Percentiles rank a stretch among this genome's conserved stretches.
Conservation (phyloP, 805 yeast species). For the Spathaspora boniae region DNA sequence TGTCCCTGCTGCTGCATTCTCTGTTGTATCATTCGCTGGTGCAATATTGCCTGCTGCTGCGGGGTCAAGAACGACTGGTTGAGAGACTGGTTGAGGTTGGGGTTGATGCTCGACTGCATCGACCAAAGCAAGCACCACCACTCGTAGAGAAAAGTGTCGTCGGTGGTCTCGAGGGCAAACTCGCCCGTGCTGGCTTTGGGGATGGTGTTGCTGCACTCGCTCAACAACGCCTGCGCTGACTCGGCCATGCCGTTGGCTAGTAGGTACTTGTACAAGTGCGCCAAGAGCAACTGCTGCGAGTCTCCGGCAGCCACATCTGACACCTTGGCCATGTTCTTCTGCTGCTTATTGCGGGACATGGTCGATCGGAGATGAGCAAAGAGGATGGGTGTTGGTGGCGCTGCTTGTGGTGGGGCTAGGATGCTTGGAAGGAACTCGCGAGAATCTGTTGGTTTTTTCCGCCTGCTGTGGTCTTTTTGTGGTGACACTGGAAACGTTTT, state of each 20-base stretch:
- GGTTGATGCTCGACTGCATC: constrained; percentile 42
- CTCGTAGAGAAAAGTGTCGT: constrained; percentile 48
- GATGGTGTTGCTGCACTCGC: constrained; percentile 9
- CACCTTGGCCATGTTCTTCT: no score
- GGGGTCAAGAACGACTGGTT: constrained; percentile 3
- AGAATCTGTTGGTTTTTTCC: no score
- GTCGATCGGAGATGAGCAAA: no score
- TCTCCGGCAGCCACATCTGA: no score
- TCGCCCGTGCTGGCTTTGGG: constrained; percentile 5
- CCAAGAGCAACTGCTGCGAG: constrained; percentile 44
- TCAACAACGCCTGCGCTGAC: constrained; percentile 46
- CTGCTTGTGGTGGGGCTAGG: no score
- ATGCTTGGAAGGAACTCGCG: no score
- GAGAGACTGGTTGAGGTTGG: constrained; percentile 23
- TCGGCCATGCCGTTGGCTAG: constrained; percentile 45
- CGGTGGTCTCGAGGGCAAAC: constrained; percentile 17
- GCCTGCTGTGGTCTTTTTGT: no score
- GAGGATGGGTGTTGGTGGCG: no score
- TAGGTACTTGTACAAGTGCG: constrained; percentile 51
- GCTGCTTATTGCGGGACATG: no score
- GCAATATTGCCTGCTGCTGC: constrained; percentile 10
- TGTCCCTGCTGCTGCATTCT: constrained; percentile 6
- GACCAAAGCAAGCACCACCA: constrained; percentile 58
- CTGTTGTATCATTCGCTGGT: constrained; percentile 6
- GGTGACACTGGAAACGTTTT: no score